Base-by-base conservation (phyloP, 2,329 filamentous ascomycete genomes). In the Calonectria crousiana region DNA sequence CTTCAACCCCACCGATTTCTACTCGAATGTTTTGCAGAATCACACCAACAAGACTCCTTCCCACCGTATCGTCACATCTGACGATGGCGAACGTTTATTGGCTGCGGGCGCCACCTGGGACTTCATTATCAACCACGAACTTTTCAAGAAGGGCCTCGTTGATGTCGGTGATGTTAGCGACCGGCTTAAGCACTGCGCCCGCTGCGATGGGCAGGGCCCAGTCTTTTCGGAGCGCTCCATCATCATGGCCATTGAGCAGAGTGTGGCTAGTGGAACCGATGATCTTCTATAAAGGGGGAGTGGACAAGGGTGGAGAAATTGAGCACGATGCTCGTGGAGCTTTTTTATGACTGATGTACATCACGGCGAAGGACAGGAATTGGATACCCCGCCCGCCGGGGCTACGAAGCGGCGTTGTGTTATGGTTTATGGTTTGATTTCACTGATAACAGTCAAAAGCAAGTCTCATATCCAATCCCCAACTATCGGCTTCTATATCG, bases 61-160 rank as follows among this genome's bases (percentile, higher is more conserved):
- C 74, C 93, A 95, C 82, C 90, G 93, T n/a, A 90, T 95, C 75
- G 90, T 91, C 36, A 90, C 90, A 32, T 91, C 91, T 49, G 88
- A 91, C n/a, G 86, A 88, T 1, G 94, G 94, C 6, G 92, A 95
- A 82, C 89, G 89, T 36, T 86, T 97, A 18, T 88, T 97, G 9
- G 93, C 93, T 47, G 93, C 93, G 0, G 93, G 93, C 23, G 94
- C 95, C 2, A 93, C 95, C 0, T 98, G 96, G 96, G 96, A 98
- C 80, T 88, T 95, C 69, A 97, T 98, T 74, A 94, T 97, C 81
- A 89, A 88, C 68, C 95, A 98, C 84, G 92, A 94, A 9, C 85
- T 95, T 11, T 97, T 94, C 83, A 91, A 92, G 83, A 90, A 90
- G 60, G 95, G 95, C 0, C 87, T 95, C 26, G 93, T 98, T 32